Conservation (phyloP, 148 eudicot species). For the Nyssa sinensis region DNA sequence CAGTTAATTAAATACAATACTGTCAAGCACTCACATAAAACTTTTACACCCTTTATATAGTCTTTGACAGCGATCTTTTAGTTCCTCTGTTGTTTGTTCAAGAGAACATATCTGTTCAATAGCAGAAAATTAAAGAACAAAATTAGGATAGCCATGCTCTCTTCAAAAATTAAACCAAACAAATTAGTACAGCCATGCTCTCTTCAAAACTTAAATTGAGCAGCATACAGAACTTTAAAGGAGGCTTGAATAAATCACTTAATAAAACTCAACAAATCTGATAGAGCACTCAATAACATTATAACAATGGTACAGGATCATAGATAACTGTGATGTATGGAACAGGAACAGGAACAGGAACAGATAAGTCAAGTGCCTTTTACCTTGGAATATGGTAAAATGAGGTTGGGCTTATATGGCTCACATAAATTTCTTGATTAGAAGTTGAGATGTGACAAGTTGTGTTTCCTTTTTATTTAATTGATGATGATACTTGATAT, state of each 20-base stretch:
- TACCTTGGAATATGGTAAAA: too few species aligned
- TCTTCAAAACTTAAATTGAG: not conserved
- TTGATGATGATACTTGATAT: too few species aligned
- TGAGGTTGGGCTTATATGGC: too few species aligned
- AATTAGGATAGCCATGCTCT: not conserved
- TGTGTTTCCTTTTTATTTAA: too few species aligned
- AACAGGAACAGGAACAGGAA: too few species aligned
- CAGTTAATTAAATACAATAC: not conserved
- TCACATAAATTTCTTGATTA: too few species aligned
- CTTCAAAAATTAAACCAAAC: not conserved
- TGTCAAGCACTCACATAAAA: slow-evolving; percentile 51
- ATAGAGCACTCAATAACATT: not conserved
- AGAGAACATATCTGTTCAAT: slow-evolving; percentile 40
- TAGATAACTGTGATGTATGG: too few species aligned
- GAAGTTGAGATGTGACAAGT: too few species aligned
- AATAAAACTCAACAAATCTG: not conserved
- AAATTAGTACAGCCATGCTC: not conserved
- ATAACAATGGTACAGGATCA: too few species aligned
- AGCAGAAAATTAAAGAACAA: not conserved
- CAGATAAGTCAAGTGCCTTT: too few species aligned
- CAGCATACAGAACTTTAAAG: not conserved
- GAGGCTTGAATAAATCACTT: slow-evolving; percentile 9
- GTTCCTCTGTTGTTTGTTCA: slow-evolving; percentile 73
- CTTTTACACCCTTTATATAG: slow-evolving; percentile 76
- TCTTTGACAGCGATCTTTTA: slow-evolving; percentile 79